Percentiles rank a stretch among this genome's conserved stretches.
These are phyloP conservation scores for Xerocomellus dryophilus DNA, from an alignment of 768 basidiomycete genomes.

Conservation along the genomic window DNA sequence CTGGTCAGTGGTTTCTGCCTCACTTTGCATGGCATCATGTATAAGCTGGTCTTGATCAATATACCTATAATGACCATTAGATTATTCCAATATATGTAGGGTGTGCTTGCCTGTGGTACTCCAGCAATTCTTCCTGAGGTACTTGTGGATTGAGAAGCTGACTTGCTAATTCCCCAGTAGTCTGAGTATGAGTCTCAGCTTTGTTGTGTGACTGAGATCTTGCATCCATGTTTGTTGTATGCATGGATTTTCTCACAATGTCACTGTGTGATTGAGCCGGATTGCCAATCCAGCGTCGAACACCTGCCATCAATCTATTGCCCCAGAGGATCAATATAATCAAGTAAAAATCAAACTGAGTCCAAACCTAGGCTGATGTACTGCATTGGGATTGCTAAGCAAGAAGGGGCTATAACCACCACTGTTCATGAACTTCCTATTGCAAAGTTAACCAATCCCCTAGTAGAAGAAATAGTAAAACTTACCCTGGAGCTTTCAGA, in stretches of 20 bases:
- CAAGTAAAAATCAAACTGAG: slow-evolving; percentile 22
- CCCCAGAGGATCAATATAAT: background rate
- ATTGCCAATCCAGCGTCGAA: slow-evolving; percentile 73
- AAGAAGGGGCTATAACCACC: slow-evolving; percentile 75
- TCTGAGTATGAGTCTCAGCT: slow-evolving; percentile 32
- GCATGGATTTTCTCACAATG: slow-evolving; percentile 39
- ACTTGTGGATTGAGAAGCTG: slow-evolving; percentile 62
- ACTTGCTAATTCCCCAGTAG: slow-evolving; percentile 58
- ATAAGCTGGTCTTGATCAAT: slow-evolving; percentile 72
- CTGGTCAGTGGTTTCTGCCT: slow-evolving; percentile 56
- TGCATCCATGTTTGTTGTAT: slow-evolving; percentile 28
- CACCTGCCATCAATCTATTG: slow-evolving; percentile 69
- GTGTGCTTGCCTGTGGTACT: slow-evolving; percentile 63
- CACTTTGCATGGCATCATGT: slow-evolving; percentile 51
- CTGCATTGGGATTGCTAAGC: slow-evolving; percentile 44
- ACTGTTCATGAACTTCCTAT: slow-evolving; percentile 67
- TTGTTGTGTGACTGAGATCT: slow-evolving; percentile 26
- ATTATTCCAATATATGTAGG: background rate
- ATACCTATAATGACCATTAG: slow-evolving; percentile 43
- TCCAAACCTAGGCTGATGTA: slow-evolving; percentile 39
- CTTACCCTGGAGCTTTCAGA: slow-evolving; percentile 76
- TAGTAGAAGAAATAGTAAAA: background rate
- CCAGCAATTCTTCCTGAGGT: slow-evolving; percentile 58
- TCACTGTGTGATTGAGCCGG: slow-evolving; percentile 42
- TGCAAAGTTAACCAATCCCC: background rate